Conservation (phyloP, 2,329 filamentous ascomycete genomes). For the Chrysosporium queenslandicum region DNA sequence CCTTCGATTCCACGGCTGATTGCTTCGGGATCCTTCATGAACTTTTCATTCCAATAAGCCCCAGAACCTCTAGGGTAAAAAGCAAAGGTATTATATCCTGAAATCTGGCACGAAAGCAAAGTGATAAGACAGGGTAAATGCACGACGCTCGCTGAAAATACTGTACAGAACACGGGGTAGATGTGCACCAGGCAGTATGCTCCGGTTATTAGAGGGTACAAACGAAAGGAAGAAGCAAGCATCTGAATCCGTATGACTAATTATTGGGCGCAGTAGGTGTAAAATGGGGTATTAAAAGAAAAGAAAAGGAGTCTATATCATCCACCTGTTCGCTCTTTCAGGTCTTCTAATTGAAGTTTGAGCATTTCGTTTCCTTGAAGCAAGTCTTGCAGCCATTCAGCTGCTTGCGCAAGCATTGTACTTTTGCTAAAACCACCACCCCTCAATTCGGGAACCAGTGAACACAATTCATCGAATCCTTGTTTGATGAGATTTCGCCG, state of each 20-base stretch:
- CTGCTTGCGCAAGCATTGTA: constrained; percentile 62
- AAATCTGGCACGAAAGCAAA: not conserved
- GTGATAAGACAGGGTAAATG: not conserved
- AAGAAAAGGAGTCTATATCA: not conserved
- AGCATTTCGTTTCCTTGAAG: constrained; percentile 57
- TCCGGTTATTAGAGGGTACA: not conserved
- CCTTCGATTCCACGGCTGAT: not conserved
- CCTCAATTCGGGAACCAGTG: constrained; percentile 63
- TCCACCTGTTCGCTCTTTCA: constrained; percentile 25
- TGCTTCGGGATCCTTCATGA: not conserved
- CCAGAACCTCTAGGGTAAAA: not conserved
- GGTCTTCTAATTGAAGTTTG: constrained; percentile 43
- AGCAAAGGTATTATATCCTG: not conserved
- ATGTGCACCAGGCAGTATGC: constrained; percentile 4
- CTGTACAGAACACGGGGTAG: not conserved
- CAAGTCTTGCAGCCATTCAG: constrained; percentile 66
- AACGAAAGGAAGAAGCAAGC: not conserved
- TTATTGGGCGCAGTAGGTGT: not conserved
- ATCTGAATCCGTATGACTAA: not conserved
- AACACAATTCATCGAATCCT: constrained; percentile 69
- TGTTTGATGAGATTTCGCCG: constrained; percentile 70
- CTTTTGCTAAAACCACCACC: constrained; percentile 75
- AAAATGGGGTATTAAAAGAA: not conserved
- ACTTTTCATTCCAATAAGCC: not conserved
- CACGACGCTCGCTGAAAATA: not conserved